These are phyloP conservation scores for Pyrenochaeta sp. DNA, from an alignment of 2,329 filamentous ascomycete species.

Conservation along the genomic window DNA sequence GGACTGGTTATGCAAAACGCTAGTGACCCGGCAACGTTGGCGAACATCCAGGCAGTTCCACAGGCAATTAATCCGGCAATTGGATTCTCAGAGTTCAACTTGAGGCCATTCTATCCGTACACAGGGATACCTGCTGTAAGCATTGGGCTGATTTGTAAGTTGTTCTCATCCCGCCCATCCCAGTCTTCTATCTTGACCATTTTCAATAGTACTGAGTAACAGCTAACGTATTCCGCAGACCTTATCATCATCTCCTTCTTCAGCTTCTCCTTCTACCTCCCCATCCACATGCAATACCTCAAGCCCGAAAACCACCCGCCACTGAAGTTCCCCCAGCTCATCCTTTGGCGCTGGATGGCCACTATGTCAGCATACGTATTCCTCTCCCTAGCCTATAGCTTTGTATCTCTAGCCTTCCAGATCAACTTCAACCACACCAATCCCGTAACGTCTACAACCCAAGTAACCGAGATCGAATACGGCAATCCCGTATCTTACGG, in stretches of 20 bases:
- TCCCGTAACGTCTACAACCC: conserved; percentile 54
- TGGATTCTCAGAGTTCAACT: conserved; percentile 64
- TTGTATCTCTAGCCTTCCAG: conserved; percentile 70
- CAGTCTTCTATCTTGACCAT: too few species aligned
- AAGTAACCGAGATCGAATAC: conserved; percentile 46
- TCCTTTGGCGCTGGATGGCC: conserved; percentile 66
- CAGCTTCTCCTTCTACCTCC: conserved; percentile 70
- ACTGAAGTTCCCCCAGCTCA: conserved; percentile 65
- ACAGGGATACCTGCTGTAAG: conserved; percentile 65
- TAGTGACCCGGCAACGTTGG: conserved; percentile 48
- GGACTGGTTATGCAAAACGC: conserved; percentile 53
- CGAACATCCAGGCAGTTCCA: conserved; percentile 57
- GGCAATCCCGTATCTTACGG: conserved; percentile 64
- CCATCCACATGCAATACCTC: conserved; percentile 68
- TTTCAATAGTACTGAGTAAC: not conserved
- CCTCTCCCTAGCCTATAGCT: conserved; percentile 68
- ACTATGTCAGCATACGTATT: conserved; percentile 68
- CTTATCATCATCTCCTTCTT: conserved; percentile 74
- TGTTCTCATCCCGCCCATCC: not conserved
- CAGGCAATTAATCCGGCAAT: conserved; percentile 66
- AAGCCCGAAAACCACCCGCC: conserved; percentile 64
- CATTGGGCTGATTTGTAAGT: conserved; percentile 66
- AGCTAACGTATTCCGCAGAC: conserved; percentile 39
- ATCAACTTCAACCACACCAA: conserved; percentile 63
- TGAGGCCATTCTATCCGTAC: conserved; percentile 67